Percentiles rank a stretch among this genome's conserved stretches.
Evolutionary conservation across 2,329 filamentous ascomycete species (phyloP).

Genomic region (Fusarium udum): DNA sequence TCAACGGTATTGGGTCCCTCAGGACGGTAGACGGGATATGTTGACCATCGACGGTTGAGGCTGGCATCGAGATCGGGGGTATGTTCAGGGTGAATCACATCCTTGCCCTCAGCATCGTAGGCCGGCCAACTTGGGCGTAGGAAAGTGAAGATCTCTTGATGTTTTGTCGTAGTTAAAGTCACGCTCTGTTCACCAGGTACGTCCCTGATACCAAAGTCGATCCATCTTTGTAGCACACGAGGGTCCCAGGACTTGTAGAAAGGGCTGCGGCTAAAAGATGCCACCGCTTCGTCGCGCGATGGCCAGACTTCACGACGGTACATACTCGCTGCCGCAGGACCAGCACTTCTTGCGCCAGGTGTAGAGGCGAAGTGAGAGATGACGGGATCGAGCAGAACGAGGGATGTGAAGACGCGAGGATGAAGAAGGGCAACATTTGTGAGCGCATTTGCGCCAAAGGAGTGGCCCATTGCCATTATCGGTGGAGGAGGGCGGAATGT

Average conservation of each 20-base stretch:
- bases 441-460: conserved; percentile 82
- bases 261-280: conserved; percentile 67
- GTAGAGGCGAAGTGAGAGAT: conserved; percentile 62
- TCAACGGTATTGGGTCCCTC: conserved; percentile 67
- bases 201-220: conserved; percentile 78
- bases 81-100: conserved; percentile 51
- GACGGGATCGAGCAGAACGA: conserved; percentile 87
- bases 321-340: conserved; percentile 70
- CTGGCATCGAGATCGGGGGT: conserved; percentile 58
- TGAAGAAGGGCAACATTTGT: conserved; percentile 78
- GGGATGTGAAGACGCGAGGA: conserved; percentile 78
- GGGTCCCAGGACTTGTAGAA: conserved; percentile 88
- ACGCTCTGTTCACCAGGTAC: conserved; percentile 61
- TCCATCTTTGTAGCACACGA: conserved; percentile 72
- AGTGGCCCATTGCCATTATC: conserved; percentile 86
- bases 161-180: conserved; percentile 82
- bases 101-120: conserved; percentile 50
- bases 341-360: conserved; percentile 47
- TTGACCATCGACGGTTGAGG: conserved; percentile 48
- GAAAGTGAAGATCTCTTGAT: conserved; percentile 82
- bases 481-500: conserved; percentile 82
- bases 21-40: conserved; percentile 72
- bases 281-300: conserved; percentile 73
- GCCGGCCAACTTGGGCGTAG: conserved; percentile 67
- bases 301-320: conserved; percentile 85